phyloP scores from a whole-genome alignment of 2,329 filamentous ascomycete species.

The Xylariomycetidae sp. region DNA sequence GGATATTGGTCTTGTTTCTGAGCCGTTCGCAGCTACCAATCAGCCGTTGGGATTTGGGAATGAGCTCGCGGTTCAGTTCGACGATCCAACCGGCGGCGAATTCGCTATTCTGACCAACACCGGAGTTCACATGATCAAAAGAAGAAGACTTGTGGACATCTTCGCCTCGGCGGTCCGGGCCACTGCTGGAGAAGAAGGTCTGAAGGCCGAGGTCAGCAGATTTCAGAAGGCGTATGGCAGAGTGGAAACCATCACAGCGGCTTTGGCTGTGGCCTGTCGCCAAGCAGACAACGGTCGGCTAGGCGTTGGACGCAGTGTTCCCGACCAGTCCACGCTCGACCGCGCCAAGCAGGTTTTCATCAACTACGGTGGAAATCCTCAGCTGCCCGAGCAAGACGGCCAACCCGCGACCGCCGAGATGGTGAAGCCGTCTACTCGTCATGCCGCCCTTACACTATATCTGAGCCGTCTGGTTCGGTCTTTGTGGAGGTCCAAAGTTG shows the following conservation, averaged over 20 bases:
- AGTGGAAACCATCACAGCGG: constrained; percentile 82
- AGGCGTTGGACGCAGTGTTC: constrained; percentile 66
- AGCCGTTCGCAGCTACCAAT: constrained; percentile 61
- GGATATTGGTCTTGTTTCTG: constrained; percentile 71
- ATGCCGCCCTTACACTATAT: constrained; percentile 83
- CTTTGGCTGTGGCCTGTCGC: constrained; percentile 89
- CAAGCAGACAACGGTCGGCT: constrained; percentile 73
- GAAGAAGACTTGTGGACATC: constrained; percentile 82
- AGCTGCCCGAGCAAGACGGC: constrained; percentile 71
- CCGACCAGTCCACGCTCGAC: constrained; percentile 81
- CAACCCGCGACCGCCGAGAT: constrained; percentile 69
- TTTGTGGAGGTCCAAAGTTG: constrained; percentile 77
- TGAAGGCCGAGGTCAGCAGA: constrained; percentile 74
- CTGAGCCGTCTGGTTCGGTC: constrained; percentile 81
- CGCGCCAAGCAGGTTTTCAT: constrained; percentile 83
- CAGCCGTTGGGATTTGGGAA: constrained; percentile 82
- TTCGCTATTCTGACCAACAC: constrained; percentile 88
- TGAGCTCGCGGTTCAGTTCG: constrained; percentile 93
- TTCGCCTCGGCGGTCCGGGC: constrained; percentile 77
- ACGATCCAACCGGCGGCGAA: constrained; percentile 66
- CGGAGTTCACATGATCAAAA: constrained; percentile 79
- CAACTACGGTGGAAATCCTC: constrained; percentile 83
- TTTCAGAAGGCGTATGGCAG: constrained; percentile 85
- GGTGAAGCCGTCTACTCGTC: constrained; percentile 80
- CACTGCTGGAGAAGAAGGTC: constrained; percentile 68